Conservation (phyloP, 495 filamentous ascomycete species). For the Podospora bellae-mahoneyi region DNA sequence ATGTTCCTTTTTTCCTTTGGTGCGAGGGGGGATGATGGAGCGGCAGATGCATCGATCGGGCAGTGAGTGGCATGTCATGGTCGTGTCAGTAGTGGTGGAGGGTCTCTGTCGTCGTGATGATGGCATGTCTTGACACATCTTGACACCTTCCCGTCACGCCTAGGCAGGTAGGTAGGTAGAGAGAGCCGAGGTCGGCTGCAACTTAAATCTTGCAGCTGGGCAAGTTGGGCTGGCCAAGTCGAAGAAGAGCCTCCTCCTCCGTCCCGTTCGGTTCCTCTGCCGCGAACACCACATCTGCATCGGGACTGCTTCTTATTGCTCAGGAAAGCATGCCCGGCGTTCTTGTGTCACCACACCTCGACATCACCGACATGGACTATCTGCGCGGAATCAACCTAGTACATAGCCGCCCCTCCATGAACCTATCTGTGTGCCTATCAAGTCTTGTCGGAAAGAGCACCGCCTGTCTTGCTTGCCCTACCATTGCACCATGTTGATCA, state of each 20-base stretch:
- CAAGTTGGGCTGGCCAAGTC: neutral
- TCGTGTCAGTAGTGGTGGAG: neutral
- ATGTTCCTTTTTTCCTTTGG: slow-evolving; percentile 2
- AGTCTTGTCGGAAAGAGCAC: neutral
- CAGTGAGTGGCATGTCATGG: too few relatives aligned
- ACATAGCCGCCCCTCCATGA: neutral
- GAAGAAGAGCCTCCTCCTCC: neutral
- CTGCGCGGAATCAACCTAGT: neutral
- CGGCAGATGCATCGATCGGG: neutral
- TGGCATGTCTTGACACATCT: neutral
- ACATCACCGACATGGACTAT: neutral
- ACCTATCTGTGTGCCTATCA: neutral
- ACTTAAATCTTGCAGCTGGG: slow-evolving; percentile 8
- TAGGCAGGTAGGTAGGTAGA: neutral
- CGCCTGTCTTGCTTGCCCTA: neutral
- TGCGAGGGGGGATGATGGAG: neutral
- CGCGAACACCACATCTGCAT: neutral
- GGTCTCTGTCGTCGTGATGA: neutral
- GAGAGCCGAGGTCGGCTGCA: slow-evolving; percentile 12
- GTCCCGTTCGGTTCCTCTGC: neutral
- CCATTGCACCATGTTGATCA: neutral
- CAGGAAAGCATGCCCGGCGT: neutral
- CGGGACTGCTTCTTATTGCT: neutral
- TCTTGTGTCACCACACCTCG: neutral
- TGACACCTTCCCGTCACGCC: neutral